phyloP scores from a whole-genome alignment of 2,329 filamentous ascomycete species.

The Venturia oleaginea region DNA sequence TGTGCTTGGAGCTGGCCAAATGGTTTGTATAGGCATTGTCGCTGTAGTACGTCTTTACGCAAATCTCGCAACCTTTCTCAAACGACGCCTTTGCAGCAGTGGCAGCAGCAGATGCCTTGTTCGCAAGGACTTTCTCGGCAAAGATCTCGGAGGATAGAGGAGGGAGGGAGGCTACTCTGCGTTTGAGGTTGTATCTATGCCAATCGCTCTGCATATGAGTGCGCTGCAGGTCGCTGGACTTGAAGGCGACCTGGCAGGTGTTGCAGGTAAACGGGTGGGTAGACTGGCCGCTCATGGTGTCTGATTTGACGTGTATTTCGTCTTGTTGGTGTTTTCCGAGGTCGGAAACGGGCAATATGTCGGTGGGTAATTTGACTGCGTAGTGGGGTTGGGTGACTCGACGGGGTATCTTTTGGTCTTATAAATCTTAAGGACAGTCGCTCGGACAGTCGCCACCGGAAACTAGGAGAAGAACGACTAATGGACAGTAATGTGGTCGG shows the following conservation, averaged over 20 bases:
- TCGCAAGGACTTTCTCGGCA: conserved; percentile 89
- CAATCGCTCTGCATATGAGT: conserved; percentile 97
- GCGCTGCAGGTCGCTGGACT: conserved; percentile 85
- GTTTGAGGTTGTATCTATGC: conserved; percentile 98
- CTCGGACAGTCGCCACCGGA: not conserved
- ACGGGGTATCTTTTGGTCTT: not conserved
- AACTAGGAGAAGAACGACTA: not conserved
- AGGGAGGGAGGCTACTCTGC: conserved; percentile 79
- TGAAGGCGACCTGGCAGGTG: conserved; percentile 93
- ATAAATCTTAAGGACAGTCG: not conserved
- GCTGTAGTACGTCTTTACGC: conserved; percentile 90
- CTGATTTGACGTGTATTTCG: not conserved
- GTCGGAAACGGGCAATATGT: not conserved
- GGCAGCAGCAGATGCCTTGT: conserved; percentile 73
- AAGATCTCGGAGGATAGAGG: conserved; percentile 89
- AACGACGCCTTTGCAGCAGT: conserved; percentile 84
- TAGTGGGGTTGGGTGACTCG: conserved; percentile 1
- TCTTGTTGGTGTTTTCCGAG: not conserved
- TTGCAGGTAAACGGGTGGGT: conserved; percentile 93
- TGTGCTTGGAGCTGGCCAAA: conserved; percentile 82
- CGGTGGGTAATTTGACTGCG: not conserved
- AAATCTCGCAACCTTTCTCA: conserved; percentile 71
- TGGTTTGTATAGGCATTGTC: conserved; percentile 95
- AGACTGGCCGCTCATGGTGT: conserved; percentile 8
- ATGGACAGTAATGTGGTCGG: not conserved